Percentiles rank a stretch among this genome's conserved stretches.
These are phyloP conservation scores for Russula foetens DNA, from an alignment of 768 basidiomycete genomes.

Conservation along the genomic window DNA sequence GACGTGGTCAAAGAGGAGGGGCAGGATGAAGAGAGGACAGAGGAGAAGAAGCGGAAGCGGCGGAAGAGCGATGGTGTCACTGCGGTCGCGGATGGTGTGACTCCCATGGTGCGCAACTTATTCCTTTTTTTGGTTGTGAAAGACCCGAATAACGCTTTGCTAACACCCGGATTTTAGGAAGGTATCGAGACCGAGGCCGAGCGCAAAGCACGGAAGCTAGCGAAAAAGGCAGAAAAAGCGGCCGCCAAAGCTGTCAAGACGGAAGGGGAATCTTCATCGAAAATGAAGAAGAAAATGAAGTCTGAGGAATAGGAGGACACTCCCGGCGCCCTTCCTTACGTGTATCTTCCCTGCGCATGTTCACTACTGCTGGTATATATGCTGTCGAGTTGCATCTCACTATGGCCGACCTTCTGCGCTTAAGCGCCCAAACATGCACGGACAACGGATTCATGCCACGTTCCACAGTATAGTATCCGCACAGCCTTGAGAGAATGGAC, in stretches of 20 bases:
- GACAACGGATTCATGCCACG: no score
- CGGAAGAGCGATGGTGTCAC: constrained; percentile 24
- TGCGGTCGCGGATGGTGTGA: constrained; percentile 17
- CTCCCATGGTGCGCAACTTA: constrained; percentile 11
- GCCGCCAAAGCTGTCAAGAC: constrained; percentile 38
- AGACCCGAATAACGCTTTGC: no score
- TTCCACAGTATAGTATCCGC: no score
- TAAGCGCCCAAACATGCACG: no score
- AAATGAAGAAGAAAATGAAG: constrained; percentile 51
- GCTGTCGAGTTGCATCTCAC: no score
- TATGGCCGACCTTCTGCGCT: no score
- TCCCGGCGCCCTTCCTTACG: neutral
- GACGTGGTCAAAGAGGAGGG: constrained; percentile 36
- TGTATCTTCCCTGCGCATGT: neutral
- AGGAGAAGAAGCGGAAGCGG: constrained; percentile 33
- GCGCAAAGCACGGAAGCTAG: constrained; percentile 72
- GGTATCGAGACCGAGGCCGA: constrained; percentile 74
- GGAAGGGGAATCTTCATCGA: constrained; percentile 40
- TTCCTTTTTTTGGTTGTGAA: neutral
- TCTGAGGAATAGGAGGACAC: constrained; percentile 24
- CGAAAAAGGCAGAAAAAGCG: constrained; percentile 70
- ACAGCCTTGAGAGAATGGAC: no score
- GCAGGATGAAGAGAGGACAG: constrained; percentile 32
- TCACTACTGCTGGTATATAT: neutral
- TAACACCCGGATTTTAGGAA: constrained; percentile 24